These are phyloP conservation scores for Fusarium decemcellulare DNA, from an alignment of 2,329 filamentous ascomycete species.

Conservation along the genomic window DNA sequence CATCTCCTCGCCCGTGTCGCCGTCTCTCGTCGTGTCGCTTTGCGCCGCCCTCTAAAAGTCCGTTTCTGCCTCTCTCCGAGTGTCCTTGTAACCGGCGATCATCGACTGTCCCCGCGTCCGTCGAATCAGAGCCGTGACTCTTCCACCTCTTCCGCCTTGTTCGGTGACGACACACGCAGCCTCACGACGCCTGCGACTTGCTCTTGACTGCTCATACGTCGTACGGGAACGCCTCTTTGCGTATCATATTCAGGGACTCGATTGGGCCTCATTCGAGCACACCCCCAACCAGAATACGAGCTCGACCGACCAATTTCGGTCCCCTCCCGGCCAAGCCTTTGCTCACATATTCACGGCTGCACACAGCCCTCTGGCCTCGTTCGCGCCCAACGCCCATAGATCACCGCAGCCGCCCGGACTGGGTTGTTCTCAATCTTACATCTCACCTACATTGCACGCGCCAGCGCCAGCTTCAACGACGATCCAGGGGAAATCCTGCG, in stretches of 20 bases:
- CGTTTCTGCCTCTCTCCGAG: conserved; percentile 16
- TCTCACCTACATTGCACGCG: conserved; percentile 28
- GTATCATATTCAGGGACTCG: conserved; percentile 40
- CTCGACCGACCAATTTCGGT: conserved; percentile 45
- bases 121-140: conserved; percentile 37
- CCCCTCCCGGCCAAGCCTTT: conserved; percentile 37
- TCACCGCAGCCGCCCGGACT: conserved; percentile 33
- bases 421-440: conserved; percentile 28
- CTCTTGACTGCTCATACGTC: conserved; percentile 43
- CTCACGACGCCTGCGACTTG: conserved; percentile 34
- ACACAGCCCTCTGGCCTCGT: conserved; percentile 39
- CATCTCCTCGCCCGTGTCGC: conserved; percentile 24
- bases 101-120: conserved; percentile 26
- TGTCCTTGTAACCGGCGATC: conserved; percentile 28
- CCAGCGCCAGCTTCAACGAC: conserved; percentile 26
- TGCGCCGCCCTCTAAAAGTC: conserved; percentile 20
- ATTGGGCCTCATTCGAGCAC: conserved; percentile 44
- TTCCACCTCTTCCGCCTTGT: conserved; percentile 25
- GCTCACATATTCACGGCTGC: conserved; percentile 45
- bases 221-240: conserved; percentile 43
- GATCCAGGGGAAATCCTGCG: conserved; percentile 31
- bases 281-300: conserved; percentile 51
- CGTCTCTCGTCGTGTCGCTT: conserved; percentile 30
- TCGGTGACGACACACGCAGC: conserved; percentile 40
- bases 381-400: conserved; percentile 40